Evolutionary conservation across 768 basidiomycete species (phyloP).

Genomic region (Favolaschia claudopus): DNA sequence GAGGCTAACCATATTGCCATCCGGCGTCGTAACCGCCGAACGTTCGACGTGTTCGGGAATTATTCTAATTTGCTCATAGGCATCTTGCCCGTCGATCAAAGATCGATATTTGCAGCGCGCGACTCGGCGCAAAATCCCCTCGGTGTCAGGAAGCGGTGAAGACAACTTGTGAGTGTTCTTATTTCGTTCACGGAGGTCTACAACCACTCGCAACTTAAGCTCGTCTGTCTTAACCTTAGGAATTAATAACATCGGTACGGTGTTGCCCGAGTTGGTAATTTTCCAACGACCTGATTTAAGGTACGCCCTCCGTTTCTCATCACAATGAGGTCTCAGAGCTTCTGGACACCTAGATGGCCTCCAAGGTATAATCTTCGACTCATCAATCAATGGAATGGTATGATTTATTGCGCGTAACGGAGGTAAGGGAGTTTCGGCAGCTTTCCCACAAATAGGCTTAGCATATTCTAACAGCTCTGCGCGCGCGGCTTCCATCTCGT

Average conservation of each 20-base stretch:
- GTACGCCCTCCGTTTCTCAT: conserved; percentile 38
- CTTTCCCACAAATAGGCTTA: background rate
- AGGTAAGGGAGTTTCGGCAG: background rate
- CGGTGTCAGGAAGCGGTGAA: conserved; percentile 37
- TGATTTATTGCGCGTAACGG: conserved; percentile 37
- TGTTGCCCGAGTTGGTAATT: conserved; percentile 32
- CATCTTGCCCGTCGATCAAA: conserved; percentile 39
- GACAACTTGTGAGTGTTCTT: conserved; percentile 33
- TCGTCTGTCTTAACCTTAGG: conserved; percentile 33
- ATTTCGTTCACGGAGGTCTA: conserved; percentile 13
- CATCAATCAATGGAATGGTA: conserved; percentile 39
- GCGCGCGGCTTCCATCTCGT: background rate
- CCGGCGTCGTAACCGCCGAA: background rate
- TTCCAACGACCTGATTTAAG: conserved; percentile 39
- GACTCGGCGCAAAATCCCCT: conserved; percentile 34
- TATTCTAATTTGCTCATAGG: conserved; percentile 40
- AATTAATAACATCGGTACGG: conserved; percentile 42
- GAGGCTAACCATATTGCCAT: conserved; percentile 15
- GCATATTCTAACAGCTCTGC: conserved; percentile 17
- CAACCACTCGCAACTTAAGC: background rate
- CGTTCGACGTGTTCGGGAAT: conserved; percentile 33
- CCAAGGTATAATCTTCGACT: conserved; percentile 35
- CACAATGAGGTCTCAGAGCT: conserved; percentile 32
- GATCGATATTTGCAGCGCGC: conserved; percentile 32
- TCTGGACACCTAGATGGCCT: conserved; percentile 42